Conservation (phyloP, 2,329 filamentous ascomycete species). For the Penicillium capsulatum region DNA sequence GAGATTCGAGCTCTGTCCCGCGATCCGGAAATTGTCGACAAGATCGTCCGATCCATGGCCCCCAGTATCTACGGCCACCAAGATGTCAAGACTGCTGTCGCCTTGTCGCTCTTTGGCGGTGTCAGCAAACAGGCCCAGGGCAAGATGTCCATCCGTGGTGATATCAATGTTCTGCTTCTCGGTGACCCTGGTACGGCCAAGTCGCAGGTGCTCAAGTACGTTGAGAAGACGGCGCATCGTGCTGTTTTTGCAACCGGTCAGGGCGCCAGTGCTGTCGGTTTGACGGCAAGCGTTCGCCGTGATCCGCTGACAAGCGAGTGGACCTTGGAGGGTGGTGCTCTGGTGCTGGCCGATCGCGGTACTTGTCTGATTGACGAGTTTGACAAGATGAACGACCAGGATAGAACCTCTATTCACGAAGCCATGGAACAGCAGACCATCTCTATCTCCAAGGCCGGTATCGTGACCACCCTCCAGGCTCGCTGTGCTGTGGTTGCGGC, state of each 20-base stretch:
- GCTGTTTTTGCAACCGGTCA: constrained; percentile 98
- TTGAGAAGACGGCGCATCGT: constrained; percentile 93
- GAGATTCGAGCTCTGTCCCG: constrained; percentile 81
- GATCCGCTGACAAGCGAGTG: constrained; percentile 95
- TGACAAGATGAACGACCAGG: constrained; percentile 99
- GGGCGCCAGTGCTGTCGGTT: constrained; percentile 92
- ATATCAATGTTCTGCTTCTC: constrained; percentile 95
- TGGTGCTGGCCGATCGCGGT: constrained; percentile 90
- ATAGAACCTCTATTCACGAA: constrained; percentile 96
- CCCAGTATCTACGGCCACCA: constrained; percentile 96
- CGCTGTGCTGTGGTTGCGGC: constrained; percentile 95
- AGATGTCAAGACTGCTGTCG: constrained; percentile 95
- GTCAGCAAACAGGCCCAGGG: constrained; percentile 89
- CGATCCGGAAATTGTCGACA: constrained; percentile 88
- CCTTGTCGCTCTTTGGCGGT: constrained; percentile 89
- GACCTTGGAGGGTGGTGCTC: constrained; percentile 92
- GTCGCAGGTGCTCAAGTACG: constrained; percentile 94
- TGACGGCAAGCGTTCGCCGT: constrained; percentile 91
- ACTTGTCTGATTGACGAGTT: constrained; percentile 98
- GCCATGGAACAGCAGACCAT: constrained; percentile 99
- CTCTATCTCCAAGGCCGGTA: constrained; percentile 96
- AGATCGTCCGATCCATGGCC: constrained; percentile 86
- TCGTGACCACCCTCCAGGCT: constrained; percentile 93
- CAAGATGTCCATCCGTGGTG: constrained; percentile 84
- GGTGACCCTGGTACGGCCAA: constrained; percentile 98